phyloP scores from a whole-genome alignment of 23 red algal genomes.

The Gracilaria caudata region DNA sequence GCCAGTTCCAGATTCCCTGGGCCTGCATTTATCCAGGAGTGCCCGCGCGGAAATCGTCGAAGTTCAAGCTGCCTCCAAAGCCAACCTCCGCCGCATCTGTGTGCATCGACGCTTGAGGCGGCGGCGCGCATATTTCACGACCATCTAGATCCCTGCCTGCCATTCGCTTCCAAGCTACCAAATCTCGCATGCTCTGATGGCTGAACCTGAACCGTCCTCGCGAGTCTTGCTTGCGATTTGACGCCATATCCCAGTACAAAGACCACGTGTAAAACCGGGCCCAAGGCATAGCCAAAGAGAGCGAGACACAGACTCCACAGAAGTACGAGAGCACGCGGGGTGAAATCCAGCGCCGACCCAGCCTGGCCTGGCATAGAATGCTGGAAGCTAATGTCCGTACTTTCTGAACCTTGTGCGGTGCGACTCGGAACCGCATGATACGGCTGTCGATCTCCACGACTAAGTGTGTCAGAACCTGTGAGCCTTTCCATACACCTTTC shows the following conservation, averaged over 20 bases:
- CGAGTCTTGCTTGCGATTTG: not conserved
- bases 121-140: not conserved
- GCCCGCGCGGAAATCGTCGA: conserved; percentile 1
- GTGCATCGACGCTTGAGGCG: conserved; percentile 10
- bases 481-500: not conserved
- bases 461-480: not conserved
- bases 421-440: not conserved
- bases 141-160: conserved; percentile 1
- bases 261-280: conserved; percentile 43
- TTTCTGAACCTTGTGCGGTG: not conserved
- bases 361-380: not conserved
- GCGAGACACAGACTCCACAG: conserved; percentile 37
- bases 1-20: conserved; percentile 48
- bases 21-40: not conserved
- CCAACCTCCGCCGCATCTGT: conserved; percentile 41
- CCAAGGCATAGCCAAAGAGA: conserved; percentile 32
- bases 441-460: not conserved
- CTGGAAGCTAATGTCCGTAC: not conserved
- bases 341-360: not conserved
- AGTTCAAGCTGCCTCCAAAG: conserved; percentile 18
- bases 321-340: not conserved
- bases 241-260: not conserved
- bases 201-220: not conserved
- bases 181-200: conserved; percentile 45
- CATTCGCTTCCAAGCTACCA: conserved; percentile 1